Percentiles rank a stretch among this genome's conserved stretches.
Conservation (phyloP, 2,329 filamentous ascomycete species). For the Chaetomium strumarium region DNA sequence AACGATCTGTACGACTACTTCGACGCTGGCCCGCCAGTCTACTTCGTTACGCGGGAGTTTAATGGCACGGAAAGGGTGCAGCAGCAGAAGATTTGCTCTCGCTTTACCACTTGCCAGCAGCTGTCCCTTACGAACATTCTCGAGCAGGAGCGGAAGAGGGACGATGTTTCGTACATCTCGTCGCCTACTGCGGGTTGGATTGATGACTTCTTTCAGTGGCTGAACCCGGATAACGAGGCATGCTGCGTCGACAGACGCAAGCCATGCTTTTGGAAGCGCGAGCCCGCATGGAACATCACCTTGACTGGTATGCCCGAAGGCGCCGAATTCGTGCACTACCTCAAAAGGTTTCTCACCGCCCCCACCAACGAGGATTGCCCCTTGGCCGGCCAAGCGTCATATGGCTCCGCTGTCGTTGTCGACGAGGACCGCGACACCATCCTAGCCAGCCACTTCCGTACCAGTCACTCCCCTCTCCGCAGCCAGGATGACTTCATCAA, state of each 20-base stretch:
- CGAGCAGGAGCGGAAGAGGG: conserved; percentile 88
- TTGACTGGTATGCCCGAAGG: conserved; percentile 89
- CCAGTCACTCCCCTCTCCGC: conserved; percentile 77
- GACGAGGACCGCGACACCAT: conserved; percentile 62
- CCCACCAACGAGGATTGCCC: conserved; percentile 81
- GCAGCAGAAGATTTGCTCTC: conserved; percentile 83
- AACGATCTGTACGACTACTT: conserved; percentile 93
- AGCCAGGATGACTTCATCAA: conserved; percentile 90
- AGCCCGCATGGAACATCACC: conserved; percentile 83
- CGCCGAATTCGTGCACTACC: conserved; percentile 81
- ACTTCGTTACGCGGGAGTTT: conserved; percentile 81
- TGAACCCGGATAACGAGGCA: conserved; percentile 76
- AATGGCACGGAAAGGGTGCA: conserved; percentile 70
- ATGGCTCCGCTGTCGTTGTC: conserved; percentile 76
- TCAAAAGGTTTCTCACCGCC: conserved; percentile 73
- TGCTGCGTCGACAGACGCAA: conserved; percentile 66
- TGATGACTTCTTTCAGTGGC: conserved; percentile 92
- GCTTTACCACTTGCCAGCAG: conserved; percentile 82
- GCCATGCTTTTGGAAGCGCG: conserved; percentile 71
- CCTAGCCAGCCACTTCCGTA: conserved; percentile 84
- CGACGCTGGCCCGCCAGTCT: conserved; percentile 85
- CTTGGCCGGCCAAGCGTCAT: conserved; percentile 80
- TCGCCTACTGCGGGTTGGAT: conserved; percentile 91
- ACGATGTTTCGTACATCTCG: conserved; percentile 80
- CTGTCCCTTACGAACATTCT: conserved; percentile 83